phyloP scores from a whole-genome alignment of 257 asterid genomes.

The Misopates orontium region DNA sequence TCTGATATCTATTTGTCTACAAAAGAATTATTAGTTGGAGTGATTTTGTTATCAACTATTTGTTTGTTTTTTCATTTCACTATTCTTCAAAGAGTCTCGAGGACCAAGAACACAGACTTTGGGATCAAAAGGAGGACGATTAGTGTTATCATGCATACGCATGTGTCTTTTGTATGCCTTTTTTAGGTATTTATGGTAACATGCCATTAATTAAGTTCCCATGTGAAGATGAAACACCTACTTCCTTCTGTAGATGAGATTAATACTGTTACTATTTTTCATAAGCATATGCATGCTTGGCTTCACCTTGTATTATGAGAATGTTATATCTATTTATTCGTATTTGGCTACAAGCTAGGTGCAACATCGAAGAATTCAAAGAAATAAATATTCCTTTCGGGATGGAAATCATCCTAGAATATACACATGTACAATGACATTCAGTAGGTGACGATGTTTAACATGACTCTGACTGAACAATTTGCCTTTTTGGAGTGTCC shows the following conservation, averaged over 20 bases:
- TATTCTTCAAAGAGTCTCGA: neutral
- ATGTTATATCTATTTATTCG: no score
- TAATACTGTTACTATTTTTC: neutral
- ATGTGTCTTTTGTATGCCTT: neutral
- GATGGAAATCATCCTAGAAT: no score
- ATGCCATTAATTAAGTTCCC: neutral
- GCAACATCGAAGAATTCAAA: no score
- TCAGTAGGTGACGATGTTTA: neutral
- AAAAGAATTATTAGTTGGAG: neutral
- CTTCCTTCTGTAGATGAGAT: no score
- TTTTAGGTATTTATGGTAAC: neutral
- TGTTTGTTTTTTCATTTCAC: neutral
- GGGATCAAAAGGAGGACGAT: no score
- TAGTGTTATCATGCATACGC: no score
- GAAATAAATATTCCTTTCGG: no score
- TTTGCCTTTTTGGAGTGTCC: conserved; percentile 12
- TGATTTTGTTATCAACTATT: neutral
- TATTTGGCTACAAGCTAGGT: no score
- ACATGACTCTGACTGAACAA: neutral
- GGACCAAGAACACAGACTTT: neutral
- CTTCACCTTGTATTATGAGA: neutral
- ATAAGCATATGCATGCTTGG: neutral
- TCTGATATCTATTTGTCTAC: neutral
- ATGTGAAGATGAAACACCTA: no score
- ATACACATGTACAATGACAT: neutral